phyloP scores from a whole-genome alignment of 192 early-diverging fungal genomes.

The Phlyctochytrium arcticum region DNA sequence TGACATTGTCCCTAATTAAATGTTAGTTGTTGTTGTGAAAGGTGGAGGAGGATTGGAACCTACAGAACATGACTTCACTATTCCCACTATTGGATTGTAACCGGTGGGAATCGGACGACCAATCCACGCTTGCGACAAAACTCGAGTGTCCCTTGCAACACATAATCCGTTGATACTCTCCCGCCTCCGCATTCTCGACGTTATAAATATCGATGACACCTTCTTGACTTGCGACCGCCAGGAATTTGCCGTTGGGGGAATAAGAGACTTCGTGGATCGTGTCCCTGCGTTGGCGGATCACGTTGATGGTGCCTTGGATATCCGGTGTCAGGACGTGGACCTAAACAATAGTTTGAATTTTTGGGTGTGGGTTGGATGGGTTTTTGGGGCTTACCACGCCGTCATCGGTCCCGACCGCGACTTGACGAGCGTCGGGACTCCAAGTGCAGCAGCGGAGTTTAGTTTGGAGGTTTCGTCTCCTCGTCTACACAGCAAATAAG shows the following conservation, averaged over 20 bases:
- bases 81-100: slow-evolving; percentile 26
- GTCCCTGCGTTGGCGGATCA: slow-evolving; percentile 23
- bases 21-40: background rate
- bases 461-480: background rate
- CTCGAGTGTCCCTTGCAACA: slow-evolving; percentile 28
- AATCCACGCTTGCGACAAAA: slow-evolving; percentile 18
- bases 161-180: slow-evolving; percentile 22
- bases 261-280: slow-evolving; percentile 28
- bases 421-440: background rate
- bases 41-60: background rate
- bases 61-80: slow-evolving; percentile 34
- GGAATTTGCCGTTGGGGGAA: slow-evolving; percentile 23
- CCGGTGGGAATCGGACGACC: slow-evolving; percentile 15
- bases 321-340: slow-evolving; percentile 24
- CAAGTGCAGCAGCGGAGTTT: slow-evolving; percentile 27
- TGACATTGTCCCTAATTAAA: slow-evolving; percentile 22
- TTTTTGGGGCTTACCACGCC: slow-evolving; percentile 21
- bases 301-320: slow-evolving; percentile 1
- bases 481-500: background rate
- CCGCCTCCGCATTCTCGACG: background rate
- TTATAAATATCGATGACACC: slow-evolving; percentile 27
- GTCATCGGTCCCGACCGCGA: slow-evolving; percentile 31
- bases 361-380: background rate
- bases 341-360: slow-evolving; percentile 5
- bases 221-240: slow-evolving; percentile 31